Evolutionary conservation across 129 eudicot species (phyloP), one percentile per base, ranked within the genome.

Genomic region (Chrysanthemum seticuspe): DNA sequence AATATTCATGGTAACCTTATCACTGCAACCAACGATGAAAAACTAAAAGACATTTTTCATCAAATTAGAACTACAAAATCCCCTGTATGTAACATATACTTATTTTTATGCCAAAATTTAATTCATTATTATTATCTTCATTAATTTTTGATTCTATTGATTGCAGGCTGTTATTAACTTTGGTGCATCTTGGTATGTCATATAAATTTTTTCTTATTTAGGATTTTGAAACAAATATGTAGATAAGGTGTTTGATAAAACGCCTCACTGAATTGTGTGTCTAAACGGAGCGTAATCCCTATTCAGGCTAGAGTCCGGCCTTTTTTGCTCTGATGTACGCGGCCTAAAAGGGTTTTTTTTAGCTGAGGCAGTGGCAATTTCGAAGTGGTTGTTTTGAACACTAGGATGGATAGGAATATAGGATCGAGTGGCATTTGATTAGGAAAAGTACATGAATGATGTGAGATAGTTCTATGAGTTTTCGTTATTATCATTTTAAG

Each of bases 181-280:
- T 55, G 97, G 96, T 14, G 96, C 97, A 36, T 89, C 97, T 72
- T 92, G 97, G 97, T 92, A 84, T 29, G 90, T 65, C 47, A 27
- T 6, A 55, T 48, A 45, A 36, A 40, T 13, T 14, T 59, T 57
- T 8, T 19, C 23, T 21, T 29, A 0, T 19, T 58, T 18, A 16
- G 19, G 62, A 56, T 13, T 34, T 5, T 1, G 44, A 6, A 7
- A 40, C 45, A 36, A 0, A 1, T 1, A 40, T 70, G 82, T 59
- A 71, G 31, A 27, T 79, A 56, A 88, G 70, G 65, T 85, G 90
- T 85, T 88, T 57, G 94, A 85, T 83, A 71, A 53, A 75, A 78
- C 67, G 79, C 82, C 73, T 72, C 52, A 78, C 4, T 47, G 78
- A 80, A 62, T 53, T 29, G 5, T 29, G 34, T 29, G 34, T 29